phyloP scores from a whole-genome alignment of 768 basidiomycete species.

The Trametes cubensis region DNA sequence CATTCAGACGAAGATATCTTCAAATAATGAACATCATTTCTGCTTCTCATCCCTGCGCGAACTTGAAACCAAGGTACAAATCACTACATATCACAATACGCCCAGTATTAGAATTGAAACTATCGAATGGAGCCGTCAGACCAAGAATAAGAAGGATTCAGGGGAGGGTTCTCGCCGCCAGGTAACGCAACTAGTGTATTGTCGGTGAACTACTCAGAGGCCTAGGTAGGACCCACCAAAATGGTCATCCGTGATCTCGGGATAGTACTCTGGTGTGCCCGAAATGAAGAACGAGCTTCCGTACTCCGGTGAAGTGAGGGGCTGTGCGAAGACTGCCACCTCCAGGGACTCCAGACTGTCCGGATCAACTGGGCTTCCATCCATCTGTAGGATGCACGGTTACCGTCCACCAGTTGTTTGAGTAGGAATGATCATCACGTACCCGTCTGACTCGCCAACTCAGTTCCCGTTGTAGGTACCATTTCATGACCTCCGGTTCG shows the following conservation, averaged over 20 bases:
- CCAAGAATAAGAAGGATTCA: too few species aligned
- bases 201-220: background rate
- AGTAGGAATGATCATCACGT: background rate
- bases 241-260: background rate
- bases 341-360: slow-evolving; percentile 11
- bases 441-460: slow-evolving; percentile 18
- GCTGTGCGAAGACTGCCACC: slow-evolving; percentile 10
- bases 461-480: slow-evolving; percentile 12
- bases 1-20: too few species aligned
- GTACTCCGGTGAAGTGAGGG: too few species aligned
- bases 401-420: background rate
- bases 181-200: too few species aligned
- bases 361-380: slow-evolving; percentile 4
- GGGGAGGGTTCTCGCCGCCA: too few species aligned
- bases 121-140: too few species aligned
- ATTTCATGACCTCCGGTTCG: slow-evolving; percentile 12
- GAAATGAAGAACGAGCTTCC: background rate
- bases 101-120: too few species aligned
- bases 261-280: background rate
- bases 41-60: too few species aligned
- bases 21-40: too few species aligned
- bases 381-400: background rate
- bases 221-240: background rate
- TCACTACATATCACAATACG: too few species aligned
- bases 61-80: too few species aligned